These are phyloP conservation scores for Zymoseptoria crescenta DNA, from an alignment of 2,329 filamentous ascomycete species.

Conservation along the genomic window DNA sequence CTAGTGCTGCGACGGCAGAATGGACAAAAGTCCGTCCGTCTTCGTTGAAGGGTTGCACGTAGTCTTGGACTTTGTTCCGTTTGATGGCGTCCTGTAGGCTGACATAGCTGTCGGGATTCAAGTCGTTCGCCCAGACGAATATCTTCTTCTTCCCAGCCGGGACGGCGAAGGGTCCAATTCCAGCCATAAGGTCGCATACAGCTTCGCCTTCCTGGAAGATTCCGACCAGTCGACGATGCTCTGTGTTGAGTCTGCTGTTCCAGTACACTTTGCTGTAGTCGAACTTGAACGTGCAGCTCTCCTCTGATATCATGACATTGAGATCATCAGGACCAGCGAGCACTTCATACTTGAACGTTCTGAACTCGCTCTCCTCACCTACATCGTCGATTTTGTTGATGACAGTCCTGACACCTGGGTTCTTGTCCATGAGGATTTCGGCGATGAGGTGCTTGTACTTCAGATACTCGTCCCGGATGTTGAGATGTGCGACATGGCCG, in stretches of 20 bases:
- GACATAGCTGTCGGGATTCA: conserved; percentile 81
- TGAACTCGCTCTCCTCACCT: conserved; percentile 73
- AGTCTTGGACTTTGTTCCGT: conserved; percentile 69
- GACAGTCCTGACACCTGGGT: conserved; percentile 70
- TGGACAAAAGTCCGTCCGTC: conserved; percentile 79
- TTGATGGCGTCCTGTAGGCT: conserved; percentile 62
- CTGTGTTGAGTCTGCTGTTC: conserved; percentile 85
- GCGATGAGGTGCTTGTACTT: conserved; percentile 84
- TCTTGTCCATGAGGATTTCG: conserved; percentile 83
- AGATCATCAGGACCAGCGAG: conserved; percentile 74
- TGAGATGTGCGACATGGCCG: conserved; percentile 88
- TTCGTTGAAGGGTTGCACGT: conserved; percentile 70
- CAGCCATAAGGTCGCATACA: conserved; percentile 94
- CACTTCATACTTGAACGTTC: conserved; percentile 89
- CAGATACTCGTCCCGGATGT: conserved; percentile 73
- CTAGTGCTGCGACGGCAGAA: conserved; percentile 53
- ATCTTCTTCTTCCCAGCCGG: conserved; percentile 83
- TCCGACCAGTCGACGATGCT: conserved; percentile 72
- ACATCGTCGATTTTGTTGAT: conserved; percentile 95
- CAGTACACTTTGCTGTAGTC: conserved; percentile 97
- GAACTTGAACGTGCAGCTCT: conserved; percentile 79
- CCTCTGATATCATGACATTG: conserved; percentile 74
- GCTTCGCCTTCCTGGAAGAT: conserved; percentile 78
- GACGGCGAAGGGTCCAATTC: conserved; percentile 89
- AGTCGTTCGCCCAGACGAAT: conserved; percentile 94